These are phyloP conservation scores for Triticum monococcum DNA, from an alignment of 176 grass and related monocot species.

Conservation along the genomic window DNA sequence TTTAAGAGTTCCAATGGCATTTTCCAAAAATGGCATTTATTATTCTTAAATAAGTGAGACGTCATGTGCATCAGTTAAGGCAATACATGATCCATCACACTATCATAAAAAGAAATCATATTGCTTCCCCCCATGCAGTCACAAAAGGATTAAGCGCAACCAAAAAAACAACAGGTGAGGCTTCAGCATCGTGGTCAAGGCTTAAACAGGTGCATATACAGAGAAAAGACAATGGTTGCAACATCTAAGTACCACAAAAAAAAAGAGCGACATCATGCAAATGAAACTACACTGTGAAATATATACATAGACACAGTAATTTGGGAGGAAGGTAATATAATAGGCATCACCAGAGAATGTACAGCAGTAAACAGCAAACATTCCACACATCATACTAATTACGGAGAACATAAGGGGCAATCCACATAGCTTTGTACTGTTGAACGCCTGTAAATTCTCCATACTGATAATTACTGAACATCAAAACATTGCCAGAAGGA, in stretches of 20 bases:
- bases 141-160: background rate
- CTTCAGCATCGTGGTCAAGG: background rate
- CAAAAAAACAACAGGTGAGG: slow-evolving; percentile 1
- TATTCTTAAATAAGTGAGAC: background rate
- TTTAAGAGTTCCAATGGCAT: background rate
- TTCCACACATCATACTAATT: background rate
- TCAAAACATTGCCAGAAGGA: background rate
- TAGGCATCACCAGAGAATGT: background rate
- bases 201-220: background rate
- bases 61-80: background rate
- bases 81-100: background rate
- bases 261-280: background rate
- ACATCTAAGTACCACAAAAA: background rate
- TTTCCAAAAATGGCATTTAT: background rate
- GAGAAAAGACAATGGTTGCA: background rate
- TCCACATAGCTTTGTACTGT: background rate
- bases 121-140: background rate
- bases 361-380: background rate
- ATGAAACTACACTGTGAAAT: background rate
- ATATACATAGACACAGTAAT: background rate
- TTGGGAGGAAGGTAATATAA: background rate
- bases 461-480: background rate
- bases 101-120: background rate
- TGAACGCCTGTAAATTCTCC: background rate
- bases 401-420: background rate